Evolutionary conservation across 1,284 basidiomycete species (phyloP).

Genomic region (Sporisorium graminicola): DNA sequence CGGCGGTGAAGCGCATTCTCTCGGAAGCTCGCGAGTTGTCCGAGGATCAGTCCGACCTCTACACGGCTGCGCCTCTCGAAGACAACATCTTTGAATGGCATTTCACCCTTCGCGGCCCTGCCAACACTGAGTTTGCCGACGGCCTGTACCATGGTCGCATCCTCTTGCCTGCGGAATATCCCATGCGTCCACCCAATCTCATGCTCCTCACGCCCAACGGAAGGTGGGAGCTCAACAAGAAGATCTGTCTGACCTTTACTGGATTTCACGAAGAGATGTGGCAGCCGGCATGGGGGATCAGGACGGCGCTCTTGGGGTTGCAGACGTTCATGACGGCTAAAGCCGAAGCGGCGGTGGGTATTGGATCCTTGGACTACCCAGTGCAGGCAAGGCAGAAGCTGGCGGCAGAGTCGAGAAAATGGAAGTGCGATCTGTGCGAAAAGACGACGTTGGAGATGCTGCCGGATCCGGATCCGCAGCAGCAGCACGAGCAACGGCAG

Average conservation of each 20-base stretch:
- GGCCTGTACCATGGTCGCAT: conserved; percentile 89
- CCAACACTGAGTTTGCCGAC: conserved; percentile 65
- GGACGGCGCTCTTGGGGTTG: conserved; percentile 78
- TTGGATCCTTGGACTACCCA: conserved; percentile 90
- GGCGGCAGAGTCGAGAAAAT: conserved; percentile 44
- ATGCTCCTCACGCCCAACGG: conserved; percentile 96
- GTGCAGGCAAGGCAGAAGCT: conserved; percentile 85
- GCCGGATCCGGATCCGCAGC: conserved; percentile 27
- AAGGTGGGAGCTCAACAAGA: conserved; percentile 92
- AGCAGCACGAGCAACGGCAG: background rate
- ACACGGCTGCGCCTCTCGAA: conserved; percentile 84
- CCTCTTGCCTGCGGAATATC: conserved; percentile 89
- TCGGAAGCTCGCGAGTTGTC: conserved; percentile 91
- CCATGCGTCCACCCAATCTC: conserved; percentile 91
- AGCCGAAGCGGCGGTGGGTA: conserved; percentile 82
- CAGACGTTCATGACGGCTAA: conserved; percentile 68
- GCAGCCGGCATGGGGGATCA: conserved; percentile 97
- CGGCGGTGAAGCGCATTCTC: conserved; percentile 94
- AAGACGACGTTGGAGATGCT: conserved; percentile 41
- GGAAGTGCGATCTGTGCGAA: conserved; percentile 51
- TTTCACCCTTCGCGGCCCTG: conserved; percentile 89
- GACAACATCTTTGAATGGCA: conserved; percentile 83
- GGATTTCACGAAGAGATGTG: conserved; percentile 78
- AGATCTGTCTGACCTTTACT: conserved; percentile 75
- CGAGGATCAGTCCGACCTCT: conserved; percentile 83